Evolutionary conservation across 768 basidiomycete species (phyloP), one percentile per base, ranked within the genome.

Genomic region (Sporobolomyces roseus): DNA sequence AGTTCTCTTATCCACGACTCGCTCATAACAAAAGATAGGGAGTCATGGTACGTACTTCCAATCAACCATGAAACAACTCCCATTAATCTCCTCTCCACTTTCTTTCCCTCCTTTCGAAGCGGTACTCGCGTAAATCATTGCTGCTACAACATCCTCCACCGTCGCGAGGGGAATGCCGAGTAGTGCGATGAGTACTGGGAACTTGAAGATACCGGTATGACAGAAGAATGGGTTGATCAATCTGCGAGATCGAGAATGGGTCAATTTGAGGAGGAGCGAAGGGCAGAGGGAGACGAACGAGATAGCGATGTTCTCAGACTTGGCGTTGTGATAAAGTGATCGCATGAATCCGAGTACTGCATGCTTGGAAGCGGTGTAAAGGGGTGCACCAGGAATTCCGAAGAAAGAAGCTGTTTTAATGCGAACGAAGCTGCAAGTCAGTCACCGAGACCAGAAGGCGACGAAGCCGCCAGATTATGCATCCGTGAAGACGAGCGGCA

Each of bases 321-420:
- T 58, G n/a, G 81, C 76, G 49, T 77, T 74, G 43, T 78, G 78
- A 67, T 81, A 75, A 13, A 85, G 76, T 16, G 83, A 79, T 23
- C 83, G 80, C 83, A 85, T 83, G 36, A 85, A 63, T 14, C 84
- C 85, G 9, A 85, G 77, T 10, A 85, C 75, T 41, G 80, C 84
- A 68, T 85, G 84, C 73, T 85, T 85, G 17, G 85, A 82, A 21
- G 82, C 83, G 10, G 79, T 77, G 74, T 85, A 85, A 54, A 84
- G 74, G 25, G 80, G 76, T 8, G 77, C 84, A 25, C 69, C 70
- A 4, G 84, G 82, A 32, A 85, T 78, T 0, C 78, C 79, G 41
- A 75, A 45, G 82, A 84, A 85, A 29, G 84, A 85, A 41, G 85
- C 83, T n/a, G n/a, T n/a, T n/a, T n/a, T n/a, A n/a, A n/a, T n/a